Conservation (phyloP, 768 basidiomycete species). For the Kwoniella pini region DNA sequence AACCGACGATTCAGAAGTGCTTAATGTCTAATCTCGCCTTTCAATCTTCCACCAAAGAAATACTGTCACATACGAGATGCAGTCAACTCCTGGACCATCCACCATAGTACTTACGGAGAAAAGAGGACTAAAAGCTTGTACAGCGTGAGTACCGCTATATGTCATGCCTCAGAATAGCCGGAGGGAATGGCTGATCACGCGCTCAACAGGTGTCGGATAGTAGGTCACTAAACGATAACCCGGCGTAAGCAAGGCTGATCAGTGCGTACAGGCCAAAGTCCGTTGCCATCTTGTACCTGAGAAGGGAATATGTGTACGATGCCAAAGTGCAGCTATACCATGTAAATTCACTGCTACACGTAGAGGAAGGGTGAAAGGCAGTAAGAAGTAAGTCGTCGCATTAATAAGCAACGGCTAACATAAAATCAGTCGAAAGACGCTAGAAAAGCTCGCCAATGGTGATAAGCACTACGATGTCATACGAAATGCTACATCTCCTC, state of each 20-base stretch:
- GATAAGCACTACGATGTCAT: neutral
- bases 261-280: slow-evolving; percentile 12
- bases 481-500: neutral
- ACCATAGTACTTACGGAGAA: slow-evolving; percentile 6
- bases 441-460: slow-evolving; percentile 4
- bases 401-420: neutral
- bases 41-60: too few species aligned
- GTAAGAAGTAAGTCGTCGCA: slow-evolving; percentile 17
- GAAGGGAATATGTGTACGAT: slow-evolving; percentile 3
- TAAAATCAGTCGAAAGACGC: slow-evolving; percentile 13
- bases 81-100: neutral
- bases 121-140: slow-evolving; percentile 12
- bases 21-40: too few species aligned
- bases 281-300: slow-evolving; percentile 11
- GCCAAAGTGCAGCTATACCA: slow-evolving; percentile 14
- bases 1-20: too few species aligned
- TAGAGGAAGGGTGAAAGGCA: slow-evolving; percentile 19
- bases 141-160: neutral
- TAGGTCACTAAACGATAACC: neutral
- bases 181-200: neutral
- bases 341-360: slow-evolving; percentile 10
- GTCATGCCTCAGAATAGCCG: neutral
- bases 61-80: neutral
- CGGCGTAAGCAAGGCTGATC: too few species aligned
- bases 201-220: slow-evolving; percentile 16